Evolutionary conservation across 1,284 basidiomycete genomes (phyloP).

Genomic region (Boletus sp.): DNA sequence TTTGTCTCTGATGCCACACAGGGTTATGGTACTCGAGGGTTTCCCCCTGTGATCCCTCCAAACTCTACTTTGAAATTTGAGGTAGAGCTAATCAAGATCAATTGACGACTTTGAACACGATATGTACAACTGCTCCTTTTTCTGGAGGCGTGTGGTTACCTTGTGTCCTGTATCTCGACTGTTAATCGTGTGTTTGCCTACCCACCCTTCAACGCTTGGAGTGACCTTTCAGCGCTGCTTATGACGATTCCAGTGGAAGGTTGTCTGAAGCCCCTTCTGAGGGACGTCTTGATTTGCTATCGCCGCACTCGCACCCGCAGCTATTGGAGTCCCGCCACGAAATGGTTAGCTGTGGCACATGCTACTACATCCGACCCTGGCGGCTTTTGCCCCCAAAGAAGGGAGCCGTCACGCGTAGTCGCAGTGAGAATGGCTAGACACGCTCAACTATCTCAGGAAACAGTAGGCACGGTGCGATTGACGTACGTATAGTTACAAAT

Average conservation of each 20-base stretch:
- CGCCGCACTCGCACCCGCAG: background rate
- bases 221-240: background rate
- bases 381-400: background rate
- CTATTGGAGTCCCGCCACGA: background rate
- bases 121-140: slow-evolving; percentile 18
- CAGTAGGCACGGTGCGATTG: background rate
- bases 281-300: background rate
- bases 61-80: slow-evolving; percentile 76
- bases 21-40: slow-evolving; percentile 70
- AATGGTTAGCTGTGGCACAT: background rate
- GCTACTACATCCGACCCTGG: background rate
- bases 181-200: slow-evolving; percentile 20
- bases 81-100: slow-evolving; percentile 76
- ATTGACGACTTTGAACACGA: slow-evolving; percentile 33
- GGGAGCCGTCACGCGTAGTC: background rate
- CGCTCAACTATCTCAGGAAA: background rate
- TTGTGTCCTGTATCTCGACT: slow-evolving; percentile 23
- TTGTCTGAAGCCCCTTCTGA: background rate
- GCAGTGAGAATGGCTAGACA: background rate
- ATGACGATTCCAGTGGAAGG: background rate
- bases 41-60: slow-evolving; percentile 78
- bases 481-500: background rate
- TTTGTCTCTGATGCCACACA: slow-evolving; percentile 27
- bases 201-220: slow-evolving; percentile 1
- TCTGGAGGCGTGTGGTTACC: slow-evolving; percentile 16